These are phyloP conservation scores for Hyaloperonospora brassicae DNA, from an alignment of 352 stramenopile genomes.

Conservation along the genomic window DNA sequence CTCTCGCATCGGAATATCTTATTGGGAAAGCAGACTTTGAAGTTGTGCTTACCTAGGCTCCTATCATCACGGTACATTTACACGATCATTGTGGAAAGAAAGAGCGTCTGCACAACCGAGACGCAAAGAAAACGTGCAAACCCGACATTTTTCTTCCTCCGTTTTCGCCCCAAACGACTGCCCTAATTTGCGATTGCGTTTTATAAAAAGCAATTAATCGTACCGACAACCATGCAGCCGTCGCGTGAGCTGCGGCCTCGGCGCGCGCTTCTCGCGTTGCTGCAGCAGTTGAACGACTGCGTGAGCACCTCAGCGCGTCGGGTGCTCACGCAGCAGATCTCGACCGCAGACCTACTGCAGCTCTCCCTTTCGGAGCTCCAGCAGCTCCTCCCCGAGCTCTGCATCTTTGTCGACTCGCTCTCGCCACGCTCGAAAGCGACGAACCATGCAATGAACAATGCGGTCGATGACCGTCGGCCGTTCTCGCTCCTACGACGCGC, in stretches of 20 bases:
- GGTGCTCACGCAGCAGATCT: slow-evolving; percentile 41
- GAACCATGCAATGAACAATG: neutral
- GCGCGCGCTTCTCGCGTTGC: slow-evolving; percentile 9
- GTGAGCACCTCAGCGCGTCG: slow-evolving; percentile 38
- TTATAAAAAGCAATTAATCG: no score
- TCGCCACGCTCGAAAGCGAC: neutral
- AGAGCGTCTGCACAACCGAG: no score
- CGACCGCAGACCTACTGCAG: slow-evolving; percentile 19
- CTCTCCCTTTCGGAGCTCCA: slow-evolving; percentile 23
- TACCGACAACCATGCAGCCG: slow-evolving; percentile 1
- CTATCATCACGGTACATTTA: no score
- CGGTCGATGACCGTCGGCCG: neutral
- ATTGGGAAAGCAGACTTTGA: no score
- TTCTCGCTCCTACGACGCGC: slow-evolving; percentile 19
- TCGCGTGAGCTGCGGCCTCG: slow-evolving; percentile 10
- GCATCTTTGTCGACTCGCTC: slow-evolving; percentile 31
- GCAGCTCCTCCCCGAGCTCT: slow-evolving; percentile 37
- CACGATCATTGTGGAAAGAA: no score
- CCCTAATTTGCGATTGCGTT: no score
- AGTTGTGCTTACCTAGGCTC: no score
- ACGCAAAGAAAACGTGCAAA: no score
- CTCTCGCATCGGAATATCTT: no score
- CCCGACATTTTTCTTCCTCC: no score
- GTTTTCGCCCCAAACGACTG: no score
- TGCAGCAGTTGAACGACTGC: slow-evolving; percentile 34